A percentile compares a stretch with the other conserved stretches of the same genome.
These are phyloP conservation scores for Kwoniella heveanensis DNA, from an alignment of 768 basidiomycete species.

Conservation along the genomic window DNA sequence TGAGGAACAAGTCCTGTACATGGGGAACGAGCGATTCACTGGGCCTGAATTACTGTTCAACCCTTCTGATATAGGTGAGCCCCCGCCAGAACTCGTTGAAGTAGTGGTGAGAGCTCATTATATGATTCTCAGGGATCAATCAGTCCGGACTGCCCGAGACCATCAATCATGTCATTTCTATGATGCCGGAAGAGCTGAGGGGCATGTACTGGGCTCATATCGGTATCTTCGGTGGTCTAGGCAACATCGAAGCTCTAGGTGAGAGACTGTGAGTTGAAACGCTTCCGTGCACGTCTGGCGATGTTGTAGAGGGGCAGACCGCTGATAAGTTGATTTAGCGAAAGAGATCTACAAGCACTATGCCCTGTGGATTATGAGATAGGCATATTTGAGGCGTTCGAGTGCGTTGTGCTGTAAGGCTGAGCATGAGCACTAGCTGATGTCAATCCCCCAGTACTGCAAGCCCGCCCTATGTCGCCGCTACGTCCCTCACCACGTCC, in stretches of 20 bases:
- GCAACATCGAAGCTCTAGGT: conserved; percentile 72
- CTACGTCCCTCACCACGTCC: conserved; percentile 61
- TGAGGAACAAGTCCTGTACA: conserved; percentile 65
- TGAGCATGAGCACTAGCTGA: not conserved
- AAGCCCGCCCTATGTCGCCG: conserved; percentile 45
- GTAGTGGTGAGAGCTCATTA: not conserved
- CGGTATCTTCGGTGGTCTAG: conserved; percentile 81
- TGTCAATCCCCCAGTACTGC: conserved; percentile 32
- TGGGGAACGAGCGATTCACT: conserved; percentile 88
- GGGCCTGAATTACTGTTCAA: conserved; percentile 91
- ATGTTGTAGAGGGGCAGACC: too few species aligned
- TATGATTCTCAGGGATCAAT: conserved; percentile 64
- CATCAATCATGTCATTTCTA: conserved; percentile 72
- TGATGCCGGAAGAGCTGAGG: conserved; percentile 76
- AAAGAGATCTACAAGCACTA: conserved; percentile 71
- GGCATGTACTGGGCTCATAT: conserved; percentile 97
- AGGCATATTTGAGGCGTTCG: conserved; percentile 67
- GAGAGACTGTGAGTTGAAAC: conserved; percentile 71
- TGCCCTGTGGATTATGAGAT: conserved; percentile 83
- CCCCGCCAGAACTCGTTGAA: conserved; percentile 35
- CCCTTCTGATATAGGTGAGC: conserved; percentile 80
- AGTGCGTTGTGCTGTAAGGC: conserved; percentile 62
- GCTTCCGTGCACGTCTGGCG: too few species aligned
- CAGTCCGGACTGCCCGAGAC: conserved; percentile 78
- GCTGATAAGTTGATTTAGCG: too few species aligned